phyloP scores from a whole-genome alignment of 2,329 filamentous ascomycete genomes.

The Neofusicoccum parvum region DNA sequence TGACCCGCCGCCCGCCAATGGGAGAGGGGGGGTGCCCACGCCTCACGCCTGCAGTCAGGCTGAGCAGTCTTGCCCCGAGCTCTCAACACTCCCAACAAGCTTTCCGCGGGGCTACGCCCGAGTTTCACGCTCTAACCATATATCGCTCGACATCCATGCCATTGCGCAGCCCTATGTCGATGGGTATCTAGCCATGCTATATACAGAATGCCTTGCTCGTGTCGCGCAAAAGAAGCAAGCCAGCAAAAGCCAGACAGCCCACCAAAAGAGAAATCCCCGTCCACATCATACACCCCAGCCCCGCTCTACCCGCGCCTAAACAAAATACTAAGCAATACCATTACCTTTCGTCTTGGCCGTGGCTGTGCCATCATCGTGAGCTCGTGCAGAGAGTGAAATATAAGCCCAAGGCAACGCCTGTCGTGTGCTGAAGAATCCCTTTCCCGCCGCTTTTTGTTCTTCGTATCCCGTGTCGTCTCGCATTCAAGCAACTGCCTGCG shows the following conservation, averaged over 20 bases:
- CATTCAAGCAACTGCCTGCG: slow-evolving; percentile 20
- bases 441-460: neutral
- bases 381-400: slow-evolving; percentile 6
- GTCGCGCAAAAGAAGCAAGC: neutral
- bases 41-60: neutral
- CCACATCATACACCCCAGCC: neutral
- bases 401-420: neutral
- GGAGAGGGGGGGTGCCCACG: neutral
- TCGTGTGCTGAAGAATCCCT: neutral
- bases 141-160: neutral
- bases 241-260: neutral
- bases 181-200: slow-evolving; percentile 15
- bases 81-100: neutral
- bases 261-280: neutral
- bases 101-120: neutral
- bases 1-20: neutral
- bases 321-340: slow-evolving; percentile 16
- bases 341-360: slow-evolving; percentile 18
- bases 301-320: neutral
- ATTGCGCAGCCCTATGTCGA: neutral
- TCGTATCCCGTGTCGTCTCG: neutral
- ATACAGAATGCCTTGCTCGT: slow-evolving; percentile 3
- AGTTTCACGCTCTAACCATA: neutral
- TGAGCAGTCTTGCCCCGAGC: neutral
- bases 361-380: slow-evolving; percentile 5